phyloP scores from a whole-genome alignment of 495 filamentous ascomycete species.

The Daldinia bambusicola region DNA sequence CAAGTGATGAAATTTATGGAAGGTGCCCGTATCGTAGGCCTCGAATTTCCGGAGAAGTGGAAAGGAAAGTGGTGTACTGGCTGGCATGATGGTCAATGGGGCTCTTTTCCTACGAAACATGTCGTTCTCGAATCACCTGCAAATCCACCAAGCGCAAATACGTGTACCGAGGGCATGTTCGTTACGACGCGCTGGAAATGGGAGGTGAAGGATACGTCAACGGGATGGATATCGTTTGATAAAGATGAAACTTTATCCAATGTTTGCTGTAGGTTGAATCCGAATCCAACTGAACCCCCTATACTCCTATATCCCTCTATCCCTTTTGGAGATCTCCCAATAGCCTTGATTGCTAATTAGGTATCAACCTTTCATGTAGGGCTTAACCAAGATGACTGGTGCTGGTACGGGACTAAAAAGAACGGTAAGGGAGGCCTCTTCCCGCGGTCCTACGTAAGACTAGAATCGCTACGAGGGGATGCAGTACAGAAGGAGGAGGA shows the following conservation, averaged over 20 bases:
- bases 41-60: slow-evolving; percentile 59
- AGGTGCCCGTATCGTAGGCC: slow-evolving; percentile 57
- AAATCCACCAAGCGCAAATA: slow-evolving; percentile 17
- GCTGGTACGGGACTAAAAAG: slow-evolving; percentile 57
- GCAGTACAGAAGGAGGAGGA: slow-evolving; percentile 27
- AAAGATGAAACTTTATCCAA: slow-evolving; percentile 56
- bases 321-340: no score
- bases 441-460: slow-evolving; percentile 42
- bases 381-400: slow-evolving; percentile 57
- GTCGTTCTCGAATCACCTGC: slow-evolving; percentile 51
- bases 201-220: slow-evolving; percentile 31
- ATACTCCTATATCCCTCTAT: neutral
- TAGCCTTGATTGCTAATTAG: slow-evolving; percentile 11
- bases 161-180: slow-evolving; percentile 43
- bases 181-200: slow-evolving; percentile 58
- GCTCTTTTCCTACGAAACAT: slow-evolving; percentile 54
- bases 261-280: slow-evolving; percentile 48
- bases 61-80: slow-evolving; percentile 58
- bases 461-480: slow-evolving; percentile 32
- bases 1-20: slow-evolving; percentile 56
- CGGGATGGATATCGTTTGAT: slow-evolving; percentile 54
- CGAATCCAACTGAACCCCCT: slow-evolving; percentile 10
- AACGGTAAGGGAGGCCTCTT: slow-evolving; percentile 58
- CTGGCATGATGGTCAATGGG: slow-evolving; percentile 58
- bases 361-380: slow-evolving; percentile 18